Percentiles rank a stretch among this genome's conserved stretches.
These are phyloP conservation scores for Penicillium sp. DNA, from an alignment of 2,329 filamentous ascomycete genomes.

Conservation along the genomic window DNA sequence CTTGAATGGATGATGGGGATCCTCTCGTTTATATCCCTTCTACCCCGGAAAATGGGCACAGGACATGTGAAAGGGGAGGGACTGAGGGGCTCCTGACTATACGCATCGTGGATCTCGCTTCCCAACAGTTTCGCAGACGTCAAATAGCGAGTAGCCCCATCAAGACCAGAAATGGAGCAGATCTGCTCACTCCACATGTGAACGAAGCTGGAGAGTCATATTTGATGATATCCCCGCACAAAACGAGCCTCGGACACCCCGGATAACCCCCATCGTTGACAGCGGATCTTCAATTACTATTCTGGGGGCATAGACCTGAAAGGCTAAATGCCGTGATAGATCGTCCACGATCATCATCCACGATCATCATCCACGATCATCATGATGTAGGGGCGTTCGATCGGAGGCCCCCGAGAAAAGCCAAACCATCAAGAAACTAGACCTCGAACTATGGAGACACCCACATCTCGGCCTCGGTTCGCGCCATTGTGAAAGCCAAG, in stretches of 20 bases:
- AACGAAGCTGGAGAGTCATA: slow-evolving; percentile 10
- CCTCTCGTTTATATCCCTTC: slow-evolving; percentile 26
- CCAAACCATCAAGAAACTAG: too few relatives aligned
- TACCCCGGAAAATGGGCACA: neutral
- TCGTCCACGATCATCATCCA: neutral
- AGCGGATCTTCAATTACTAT: neutral
- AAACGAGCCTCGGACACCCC: slow-evolving; percentile 11
- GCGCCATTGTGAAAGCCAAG: slow-evolving; percentile 18
- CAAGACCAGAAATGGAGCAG: slow-evolving; percentile 12
- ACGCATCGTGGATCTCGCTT: slow-evolving; percentile 23
- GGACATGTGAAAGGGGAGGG: slow-evolving; percentile 23
- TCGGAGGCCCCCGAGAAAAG: neutral
- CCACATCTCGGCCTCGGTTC: slow-evolving; percentile 13
- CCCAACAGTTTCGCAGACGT: slow-evolving; percentile 23
- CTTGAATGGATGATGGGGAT: neutral
- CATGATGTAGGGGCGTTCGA: neutral
- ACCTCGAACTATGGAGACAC: too few relatives aligned
- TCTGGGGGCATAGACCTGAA: neutral
- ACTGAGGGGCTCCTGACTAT: slow-evolving; percentile 8
- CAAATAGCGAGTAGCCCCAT: slow-evolving; percentile 17
- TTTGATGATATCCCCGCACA: slow-evolving; percentile 7
- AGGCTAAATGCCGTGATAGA: neutral
- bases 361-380: slow-evolving; percentile 4
- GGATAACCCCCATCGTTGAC: too few relatives aligned
- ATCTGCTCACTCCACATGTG: slow-evolving; percentile 26